Percentiles rank a stretch among this genome's conserved stretches.
Evolutionary conservation across 306 rosid genomes (phyloP).

Genomic region (Begonia loranthoides): DNA sequence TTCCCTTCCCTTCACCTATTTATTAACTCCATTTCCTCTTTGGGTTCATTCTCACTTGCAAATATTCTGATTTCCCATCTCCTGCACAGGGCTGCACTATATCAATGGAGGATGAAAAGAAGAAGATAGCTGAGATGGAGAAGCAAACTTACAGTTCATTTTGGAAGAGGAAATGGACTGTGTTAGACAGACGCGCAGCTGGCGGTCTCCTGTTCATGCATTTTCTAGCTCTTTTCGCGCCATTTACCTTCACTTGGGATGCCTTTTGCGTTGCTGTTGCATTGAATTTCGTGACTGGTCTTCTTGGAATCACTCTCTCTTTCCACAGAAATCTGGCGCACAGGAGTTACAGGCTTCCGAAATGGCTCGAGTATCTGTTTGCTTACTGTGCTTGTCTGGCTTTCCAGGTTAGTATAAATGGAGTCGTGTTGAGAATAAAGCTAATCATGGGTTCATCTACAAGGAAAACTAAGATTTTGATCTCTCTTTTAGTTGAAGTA

Average conservation of each 20-base stretch:
- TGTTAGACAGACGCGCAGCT: constrained; percentile 2
- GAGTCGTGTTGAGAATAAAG: too few species aligned
- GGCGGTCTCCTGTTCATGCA: constrained; percentile 23
- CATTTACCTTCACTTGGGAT: constrained; percentile 53
- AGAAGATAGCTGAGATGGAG: too few species aligned
- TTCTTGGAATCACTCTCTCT: constrained; percentile 63
- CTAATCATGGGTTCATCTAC: too few species aligned
- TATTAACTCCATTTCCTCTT: too few species aligned
- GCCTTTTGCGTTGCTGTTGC: constrained; percentile 44
- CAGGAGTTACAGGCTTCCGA: constrained; percentile 70
- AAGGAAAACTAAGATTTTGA: too few species aligned
- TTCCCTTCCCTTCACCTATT: too few species aligned
- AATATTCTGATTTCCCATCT: too few species aligned
- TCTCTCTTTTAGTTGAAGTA: too few species aligned
- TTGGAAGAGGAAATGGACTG: constrained; percentile 2
- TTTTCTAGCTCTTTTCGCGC: constrained; percentile 48
- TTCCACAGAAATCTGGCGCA: constrained; percentile 76
- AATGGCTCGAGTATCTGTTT: constrained; percentile 73
- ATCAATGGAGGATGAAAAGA: too few species aligned
- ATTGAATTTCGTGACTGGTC: constrained; percentile 52
- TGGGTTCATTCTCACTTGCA: too few species aligned
- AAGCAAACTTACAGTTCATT: background rate
- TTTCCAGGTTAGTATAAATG: constrained; percentile 39
- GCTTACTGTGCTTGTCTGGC: constrained; percentile 65
- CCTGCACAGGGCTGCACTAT: too few species aligned